Conservation (phyloP, 2,329 filamentous ascomycete species). For the Xylariaceae sp. region DNA sequence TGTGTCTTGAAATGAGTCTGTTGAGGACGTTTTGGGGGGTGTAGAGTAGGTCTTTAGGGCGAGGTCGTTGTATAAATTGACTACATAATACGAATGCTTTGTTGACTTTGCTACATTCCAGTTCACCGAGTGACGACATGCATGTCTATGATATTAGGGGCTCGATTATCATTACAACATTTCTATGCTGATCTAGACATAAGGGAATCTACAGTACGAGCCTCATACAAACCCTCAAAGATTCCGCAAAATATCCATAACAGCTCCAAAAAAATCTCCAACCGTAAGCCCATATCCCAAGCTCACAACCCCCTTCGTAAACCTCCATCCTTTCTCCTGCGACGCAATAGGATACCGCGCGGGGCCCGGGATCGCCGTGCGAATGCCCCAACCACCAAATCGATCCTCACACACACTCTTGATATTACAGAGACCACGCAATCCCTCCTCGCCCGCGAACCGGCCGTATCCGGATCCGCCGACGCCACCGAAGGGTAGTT, state of each 20-base stretch:
- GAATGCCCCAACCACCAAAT: conserved; percentile 52
- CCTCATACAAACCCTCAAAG: conserved; percentile 5
- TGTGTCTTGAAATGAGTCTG: too few relatives aligned
- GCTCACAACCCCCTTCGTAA: conserved; percentile 56
- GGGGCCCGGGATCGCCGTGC: conserved; percentile 74
- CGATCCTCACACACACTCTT: conserved; percentile 83
- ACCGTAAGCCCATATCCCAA: conserved; percentile 51
- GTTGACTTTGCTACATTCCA: neutral
- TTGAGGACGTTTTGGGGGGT: neutral
- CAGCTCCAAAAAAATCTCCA: conserved; percentile 36
- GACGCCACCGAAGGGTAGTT: conserved; percentile 90
- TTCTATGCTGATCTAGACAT: too few relatives aligned
- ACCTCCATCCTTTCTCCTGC: conserved; percentile 59
- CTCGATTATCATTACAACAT: too few relatives aligned
- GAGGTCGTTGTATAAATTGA: neutral
- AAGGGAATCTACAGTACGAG: too few relatives aligned
- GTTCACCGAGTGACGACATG: neutral
- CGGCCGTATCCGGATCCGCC: conserved; percentile 85
- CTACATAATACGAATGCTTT: neutral
- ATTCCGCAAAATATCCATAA: conserved; percentile 41
- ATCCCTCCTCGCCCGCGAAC: conserved; percentile 85
- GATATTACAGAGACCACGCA: conserved; percentile 77
- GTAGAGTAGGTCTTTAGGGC: neutral
- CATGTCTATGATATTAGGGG: too few relatives aligned
- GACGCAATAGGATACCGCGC: conserved; percentile 75